Evolutionary conservation across 2,329 filamentous ascomycete genomes (phyloP), one percentile per base, ranked within the genome.

Genomic region (Alternaria brassicae): DNA sequence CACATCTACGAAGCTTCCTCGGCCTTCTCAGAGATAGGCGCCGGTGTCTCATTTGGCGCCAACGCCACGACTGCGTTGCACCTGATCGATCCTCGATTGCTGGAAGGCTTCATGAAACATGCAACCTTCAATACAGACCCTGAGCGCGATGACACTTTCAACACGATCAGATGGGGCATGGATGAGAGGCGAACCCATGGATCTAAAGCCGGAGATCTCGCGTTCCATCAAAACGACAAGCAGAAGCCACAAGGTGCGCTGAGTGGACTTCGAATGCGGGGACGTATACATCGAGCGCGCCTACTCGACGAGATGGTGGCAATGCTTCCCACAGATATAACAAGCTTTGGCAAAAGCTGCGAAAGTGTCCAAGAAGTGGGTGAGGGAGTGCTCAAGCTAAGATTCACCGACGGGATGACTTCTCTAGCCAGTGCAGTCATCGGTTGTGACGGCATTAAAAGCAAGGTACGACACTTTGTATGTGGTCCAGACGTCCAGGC

Each of bases 401-500:
- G 55, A 13, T 81, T 85, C 58, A 59, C 71, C 1, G 83, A 85
- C 67, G 81, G 82, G 2, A 79, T 72, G 0, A 72, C 66, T 0
- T 80, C 74, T 0, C 60, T 74, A 15, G 79, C 80, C 6, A 78
- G 78, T 62, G 77, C 80, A 1, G 81, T 86, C 0, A 80, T 89
- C 57, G 87, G 85, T 17, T 88, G 86, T 69, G 88, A 90, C 70
- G 88, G 88, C 2, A 86, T 90, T 66, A 85, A 85, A 70, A 88
- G 85, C 2, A 78, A 79, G 7, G 79, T 84, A 2, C 80, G 87
- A 15, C 69, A 81, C 41, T 72, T 84, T 25, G 71, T 89, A 10
- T 77, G 88, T 9, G 85, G 84, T 2, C 49, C 64, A n/a, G 75
- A 78, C 10, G 74, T 81, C 0, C 67, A 81, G 49, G 78, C 86